Evolutionary conservation across 495 filamentous ascomycete species (phyloP), one percentile per base, ranked within the genome.

Genomic region (Penicillium samsonianum): DNA sequence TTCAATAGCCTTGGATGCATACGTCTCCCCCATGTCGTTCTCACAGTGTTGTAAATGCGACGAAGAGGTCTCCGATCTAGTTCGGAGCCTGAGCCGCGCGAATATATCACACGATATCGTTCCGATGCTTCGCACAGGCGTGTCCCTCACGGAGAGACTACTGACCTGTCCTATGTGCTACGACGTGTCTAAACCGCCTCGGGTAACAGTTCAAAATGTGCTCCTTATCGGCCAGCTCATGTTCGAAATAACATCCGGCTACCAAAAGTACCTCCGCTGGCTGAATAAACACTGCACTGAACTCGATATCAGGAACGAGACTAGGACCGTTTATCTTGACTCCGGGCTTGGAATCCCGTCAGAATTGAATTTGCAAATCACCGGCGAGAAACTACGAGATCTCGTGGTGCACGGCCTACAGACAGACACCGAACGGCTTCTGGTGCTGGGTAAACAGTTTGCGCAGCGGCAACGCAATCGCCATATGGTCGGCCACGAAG

Each of bases 121-220:
- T 22, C 52, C 51, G 22, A 62, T 28, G 28, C 55, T 68, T 43
- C 66, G 66, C 30, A 41, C 45, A 0, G 66, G 66, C 2, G 23
- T 64, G 1, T 42, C 52, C 7, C 55, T 68, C 17, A 41, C 58
- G 37, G 63, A 68, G 25, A 50, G 58, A 14, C 31, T 68, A 40
- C 56, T 68, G 5, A 58, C 41, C 0, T 68, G 66, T 57, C 64
- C 58, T 3, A 51, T 57, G 25, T 68, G 66, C 60, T 68, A 68
- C 43, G 66, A 68, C 20, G 56, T 62, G 12, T 66, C 66, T 2
- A 68, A 68, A 23, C 64, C 66, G 19, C 66, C 66, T 14, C 60
- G 63, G 28, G n/a, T 67, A 4, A 68, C 66, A 0, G 64, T 67
- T 11, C 66, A 68, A 45, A 68, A 68, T 45, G 66, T 68, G 5